phyloP scores from a whole-genome alignment of 2,329 filamentous ascomycete species.

The Hawksworthiomyces lignivorus region DNA sequence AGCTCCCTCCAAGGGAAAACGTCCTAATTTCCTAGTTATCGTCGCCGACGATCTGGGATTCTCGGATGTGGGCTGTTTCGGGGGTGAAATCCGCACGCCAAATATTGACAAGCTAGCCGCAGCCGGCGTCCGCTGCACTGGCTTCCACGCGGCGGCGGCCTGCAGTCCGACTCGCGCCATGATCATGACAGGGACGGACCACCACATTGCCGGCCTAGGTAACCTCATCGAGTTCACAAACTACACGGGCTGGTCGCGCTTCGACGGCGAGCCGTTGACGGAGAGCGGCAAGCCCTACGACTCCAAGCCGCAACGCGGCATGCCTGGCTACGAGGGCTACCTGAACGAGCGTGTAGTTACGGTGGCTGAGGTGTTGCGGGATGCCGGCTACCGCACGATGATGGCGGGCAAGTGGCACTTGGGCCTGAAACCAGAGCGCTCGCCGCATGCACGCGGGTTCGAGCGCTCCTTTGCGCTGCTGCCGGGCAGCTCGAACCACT shows the following conservation, averaged over 20 bases:
- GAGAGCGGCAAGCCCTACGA: constrained; percentile 1
- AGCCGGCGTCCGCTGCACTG: constrained; percentile 44
- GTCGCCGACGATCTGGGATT: constrained; percentile 28
- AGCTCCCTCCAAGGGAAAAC: not conserved
- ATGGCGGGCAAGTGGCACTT: constrained; percentile 60
- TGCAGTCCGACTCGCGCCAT: constrained; percentile 59
- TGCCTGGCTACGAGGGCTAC: constrained; percentile 57
- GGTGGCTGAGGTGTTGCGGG: constrained; percentile 49
- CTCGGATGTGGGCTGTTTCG: constrained; percentile 24
- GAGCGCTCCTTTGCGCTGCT: constrained; percentile 51
- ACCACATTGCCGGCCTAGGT: constrained; percentile 51
- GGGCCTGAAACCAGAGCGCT: constrained; percentile 38
- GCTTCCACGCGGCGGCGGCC: constrained; percentile 57
- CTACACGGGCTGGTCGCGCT: constrained; percentile 19
- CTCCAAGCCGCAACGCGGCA: constrained; percentile 19
- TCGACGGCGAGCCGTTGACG: constrained; percentile 2
- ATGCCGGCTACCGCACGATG: constrained; percentile 51
- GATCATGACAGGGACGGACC: constrained; percentile 58
- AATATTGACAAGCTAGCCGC: constrained; percentile 27
- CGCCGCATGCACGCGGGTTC: constrained; percentile 39
- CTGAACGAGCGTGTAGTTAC: constrained; percentile 52
- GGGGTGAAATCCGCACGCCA: constrained; percentile 25
- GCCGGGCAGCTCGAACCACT: constrained; percentile 52
- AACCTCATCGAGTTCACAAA: constrained; percentile 43
- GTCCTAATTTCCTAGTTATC: constrained; percentile 26